Percentiles rank a stretch among this genome's conserved stretches.
These are phyloP conservation scores for Pseudogymnoascus sp. DNA, from an alignment of 2,329 filamentous ascomycete species.

Conservation along the genomic window DNA sequence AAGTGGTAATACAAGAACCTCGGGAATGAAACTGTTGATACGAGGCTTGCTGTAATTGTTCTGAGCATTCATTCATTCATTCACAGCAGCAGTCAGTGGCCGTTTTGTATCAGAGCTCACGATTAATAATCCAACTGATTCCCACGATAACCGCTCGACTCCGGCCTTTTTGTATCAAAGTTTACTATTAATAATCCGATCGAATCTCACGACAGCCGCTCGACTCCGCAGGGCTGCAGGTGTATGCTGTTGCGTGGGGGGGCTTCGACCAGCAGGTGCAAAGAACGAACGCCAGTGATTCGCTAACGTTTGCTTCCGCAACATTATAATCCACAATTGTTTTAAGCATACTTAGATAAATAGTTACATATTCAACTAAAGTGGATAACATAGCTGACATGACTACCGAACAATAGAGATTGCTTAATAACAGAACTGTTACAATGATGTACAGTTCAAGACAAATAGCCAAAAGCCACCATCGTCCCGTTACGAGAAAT, in stretches of 20 bases:
- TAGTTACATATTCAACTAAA: not conserved
- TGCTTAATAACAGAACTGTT: not conserved
- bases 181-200: no score
- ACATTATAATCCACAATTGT: not conserved
- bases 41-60: not conserved
- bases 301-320: no score
- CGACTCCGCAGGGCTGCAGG: no score
- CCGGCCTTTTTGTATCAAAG: not conserved
- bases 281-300: no score
- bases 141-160: not conserved
- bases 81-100: not conserved
- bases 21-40: not conserved
- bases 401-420: not conserved
- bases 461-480: not conserved
- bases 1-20: not conserved
- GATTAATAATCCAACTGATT: not conserved
- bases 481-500: not conserved
- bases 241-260: no score
- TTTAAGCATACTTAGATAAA: not conserved
- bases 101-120: not conserved
- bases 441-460: not conserved
- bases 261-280: no score
- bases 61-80: not conserved
- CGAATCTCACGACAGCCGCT: no score
- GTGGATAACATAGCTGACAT: not conserved